Conservation (phyloP, 768 basidiomycete genomes). For the Tulasnella calospora region DNA sequence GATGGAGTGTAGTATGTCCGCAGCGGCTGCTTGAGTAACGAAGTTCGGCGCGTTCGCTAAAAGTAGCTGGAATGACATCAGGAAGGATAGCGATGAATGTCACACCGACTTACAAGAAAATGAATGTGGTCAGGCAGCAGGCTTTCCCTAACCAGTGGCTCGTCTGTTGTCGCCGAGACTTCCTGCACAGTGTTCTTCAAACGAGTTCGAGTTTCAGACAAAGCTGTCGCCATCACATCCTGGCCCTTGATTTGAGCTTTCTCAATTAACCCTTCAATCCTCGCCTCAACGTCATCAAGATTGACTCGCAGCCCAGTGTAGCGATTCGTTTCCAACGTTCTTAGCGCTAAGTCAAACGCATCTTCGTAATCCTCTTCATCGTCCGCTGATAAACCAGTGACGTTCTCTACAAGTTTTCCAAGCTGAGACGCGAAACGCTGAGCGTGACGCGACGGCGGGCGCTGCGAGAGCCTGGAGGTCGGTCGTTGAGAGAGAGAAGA, state of each 20-base stretch:
- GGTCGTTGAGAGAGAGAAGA: conserved; percentile 43
- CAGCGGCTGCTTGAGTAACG: conserved; percentile 51
- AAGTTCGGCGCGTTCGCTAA: conserved; percentile 52
- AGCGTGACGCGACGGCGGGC: conserved; percentile 48
- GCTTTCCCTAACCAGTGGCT: background rate
- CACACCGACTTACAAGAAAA: conserved; percentile 50
- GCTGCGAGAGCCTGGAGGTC: conserved; percentile 49
- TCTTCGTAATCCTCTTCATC: conserved; percentile 45
- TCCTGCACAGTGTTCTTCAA: conserved; percentile 40
- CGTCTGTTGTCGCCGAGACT: background rate
- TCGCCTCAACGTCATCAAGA: conserved; percentile 51
- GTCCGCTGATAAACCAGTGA: conserved; percentile 44
- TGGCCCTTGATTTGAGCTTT: conserved; percentile 67
- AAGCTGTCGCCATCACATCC: conserved; percentile 56
- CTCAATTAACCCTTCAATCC: conserved; percentile 53
- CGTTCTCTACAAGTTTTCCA: conserved; percentile 47
- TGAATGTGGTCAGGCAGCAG: conserved; percentile 65
- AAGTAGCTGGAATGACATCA: conserved; percentile 33
- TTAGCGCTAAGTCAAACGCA: conserved; percentile 54
- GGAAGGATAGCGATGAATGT: background rate
- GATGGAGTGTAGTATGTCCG: conserved; percentile 45
- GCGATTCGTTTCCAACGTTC: conserved; percentile 51
- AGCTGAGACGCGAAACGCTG: conserved; percentile 52
- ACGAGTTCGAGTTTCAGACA: conserved; percentile 49
- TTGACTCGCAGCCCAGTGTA: conserved; percentile 58